phyloP scores from a whole-genome alignment of 2,329 filamentous ascomycete genomes.

The Pseudonectria foliicola region DNA sequence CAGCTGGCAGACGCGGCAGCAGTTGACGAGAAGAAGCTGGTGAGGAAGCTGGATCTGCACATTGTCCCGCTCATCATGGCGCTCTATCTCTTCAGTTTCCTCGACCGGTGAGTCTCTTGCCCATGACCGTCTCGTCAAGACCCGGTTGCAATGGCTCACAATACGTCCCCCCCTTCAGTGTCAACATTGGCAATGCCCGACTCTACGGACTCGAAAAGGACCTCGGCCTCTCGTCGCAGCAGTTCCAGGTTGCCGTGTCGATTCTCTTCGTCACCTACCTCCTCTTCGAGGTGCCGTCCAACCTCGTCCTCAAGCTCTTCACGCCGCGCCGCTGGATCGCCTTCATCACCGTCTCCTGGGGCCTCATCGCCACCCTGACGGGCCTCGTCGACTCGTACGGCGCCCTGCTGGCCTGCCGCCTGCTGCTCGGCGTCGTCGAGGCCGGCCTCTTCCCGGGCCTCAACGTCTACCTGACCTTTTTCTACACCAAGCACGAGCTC shows the following conservation, averaged over 20 bases:
- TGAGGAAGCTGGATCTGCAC: conserved; percentile 57
- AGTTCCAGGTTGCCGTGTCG: conserved; percentile 63
- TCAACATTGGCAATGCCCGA: conserved; percentile 67
- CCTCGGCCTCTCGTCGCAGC: conserved; percentile 49
- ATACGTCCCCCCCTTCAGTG: conserved; percentile 32
- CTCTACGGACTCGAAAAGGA: conserved; percentile 60
- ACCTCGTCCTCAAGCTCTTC: conserved; percentile 56
- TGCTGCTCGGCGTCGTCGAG: conserved; percentile 63
- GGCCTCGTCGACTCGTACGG: conserved; percentile 61
- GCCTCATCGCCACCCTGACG: conserved; percentile 60
- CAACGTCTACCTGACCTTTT: conserved; percentile 64
- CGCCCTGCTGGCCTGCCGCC: conserved; percentile 58
- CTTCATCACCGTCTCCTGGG: conserved; percentile 59
- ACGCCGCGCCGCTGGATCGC: conserved; percentile 57
- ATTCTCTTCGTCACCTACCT: conserved; percentile 62
- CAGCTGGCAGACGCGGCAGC: conserved; percentile 8
- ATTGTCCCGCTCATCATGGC: conserved; percentile 62
- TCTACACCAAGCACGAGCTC: conserved; percentile 68
- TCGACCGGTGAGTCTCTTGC: conserved; percentile 52
- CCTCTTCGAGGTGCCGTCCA: conserved; percentile 57
- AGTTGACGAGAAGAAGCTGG: conserved; percentile 46
- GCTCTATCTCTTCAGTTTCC: conserved; percentile 67
- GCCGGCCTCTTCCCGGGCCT: conserved; percentile 64
- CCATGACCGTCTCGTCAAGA: not conserved
- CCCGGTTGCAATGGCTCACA: not conserved